Percentiles rank a stretch among this genome's conserved stretches.
phyloP scores from a whole-genome alignment of 768 basidiomycete genomes.

The Leccinum disarticulatum region DNA sequence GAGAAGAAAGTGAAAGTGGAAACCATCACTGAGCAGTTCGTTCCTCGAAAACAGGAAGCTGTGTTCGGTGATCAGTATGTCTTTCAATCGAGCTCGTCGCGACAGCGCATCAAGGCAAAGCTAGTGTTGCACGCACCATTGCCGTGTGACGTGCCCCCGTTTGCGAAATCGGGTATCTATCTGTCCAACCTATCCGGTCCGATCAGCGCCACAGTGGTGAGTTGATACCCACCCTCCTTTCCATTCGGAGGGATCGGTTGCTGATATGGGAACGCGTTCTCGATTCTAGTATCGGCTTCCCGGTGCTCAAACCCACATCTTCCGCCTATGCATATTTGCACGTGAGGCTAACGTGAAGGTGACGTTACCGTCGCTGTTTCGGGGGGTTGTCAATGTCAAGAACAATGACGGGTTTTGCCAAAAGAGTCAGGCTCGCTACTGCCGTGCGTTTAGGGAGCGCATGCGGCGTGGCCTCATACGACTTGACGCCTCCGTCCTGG shows the following conservation, averaged over 20 bases:
- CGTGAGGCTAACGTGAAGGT: slow-evolving; percentile 31
- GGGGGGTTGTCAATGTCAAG: slow-evolving; percentile 28
- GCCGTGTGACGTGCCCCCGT: slow-evolving; percentile 27
- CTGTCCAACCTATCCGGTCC: slow-evolving; percentile 30
- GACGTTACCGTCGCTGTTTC: slow-evolving; percentile 28
- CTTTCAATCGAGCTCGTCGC: slow-evolving; percentile 23
- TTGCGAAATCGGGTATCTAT: slow-evolving; percentile 36
- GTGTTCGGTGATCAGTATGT: slow-evolving; percentile 33
- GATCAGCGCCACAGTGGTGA: slow-evolving; percentile 26
- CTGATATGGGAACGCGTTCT: slow-evolving; percentile 6
- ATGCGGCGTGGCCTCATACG: slow-evolving; percentile 25
- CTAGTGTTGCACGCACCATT: slow-evolving; percentile 27
- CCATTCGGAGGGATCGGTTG: neutral
- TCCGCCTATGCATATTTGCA: slow-evolving; percentile 31
- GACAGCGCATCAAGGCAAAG: slow-evolving; percentile 28
- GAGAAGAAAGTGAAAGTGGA: slow-evolving; percentile 19
- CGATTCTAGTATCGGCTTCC: slow-evolving; percentile 24
- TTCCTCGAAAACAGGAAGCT: slow-evolving; percentile 30
- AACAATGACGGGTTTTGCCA: slow-evolving; percentile 11
- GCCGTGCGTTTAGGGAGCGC: slow-evolving; percentile 26
- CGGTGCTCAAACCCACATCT: slow-evolving; percentile 28
- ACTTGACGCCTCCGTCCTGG: slow-evolving; percentile 16
- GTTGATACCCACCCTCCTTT: slow-evolving; percentile 10
- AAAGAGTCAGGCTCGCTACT: slow-evolving; percentile 18
- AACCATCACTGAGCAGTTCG: slow-evolving; percentile 27